These are phyloP conservation scores for Strigomonas culicis DNA, from an alignment of 208 protist genomes.

Conservation along the genomic window DNA sequence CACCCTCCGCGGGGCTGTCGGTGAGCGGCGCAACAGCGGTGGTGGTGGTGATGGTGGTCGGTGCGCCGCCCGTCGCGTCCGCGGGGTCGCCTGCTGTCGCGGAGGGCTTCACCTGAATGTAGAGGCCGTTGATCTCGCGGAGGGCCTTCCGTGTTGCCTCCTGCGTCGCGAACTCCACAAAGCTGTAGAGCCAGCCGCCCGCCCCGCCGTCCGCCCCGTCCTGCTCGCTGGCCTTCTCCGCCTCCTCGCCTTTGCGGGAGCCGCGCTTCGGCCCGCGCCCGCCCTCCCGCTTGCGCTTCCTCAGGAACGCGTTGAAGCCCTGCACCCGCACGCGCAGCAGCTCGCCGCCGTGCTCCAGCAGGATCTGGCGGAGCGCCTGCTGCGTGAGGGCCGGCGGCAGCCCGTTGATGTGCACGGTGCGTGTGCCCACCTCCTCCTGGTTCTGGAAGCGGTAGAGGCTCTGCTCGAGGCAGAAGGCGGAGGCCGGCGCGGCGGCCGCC, in stretches of 20 bases:
- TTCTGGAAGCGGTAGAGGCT: background rate
- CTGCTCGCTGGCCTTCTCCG: too few species aligned
- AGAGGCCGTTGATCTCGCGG: conserved; percentile 33
- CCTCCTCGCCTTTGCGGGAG: too few species aligned
- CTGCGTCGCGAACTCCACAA: conserved; percentile 46
- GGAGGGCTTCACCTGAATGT: conserved; percentile 36
- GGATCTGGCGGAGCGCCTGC: conserved; percentile 36
- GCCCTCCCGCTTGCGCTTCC: too few species aligned
- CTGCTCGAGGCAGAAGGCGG: too few species aligned
- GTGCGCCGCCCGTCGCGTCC: background rate
- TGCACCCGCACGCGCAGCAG: too few species aligned
- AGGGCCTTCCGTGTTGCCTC: conserved; percentile 32
- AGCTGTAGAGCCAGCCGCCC: conserved; percentile 64
- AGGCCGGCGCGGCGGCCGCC: background rate
- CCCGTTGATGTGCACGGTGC: conserved; percentile 54
- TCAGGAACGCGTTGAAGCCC: too few species aligned
- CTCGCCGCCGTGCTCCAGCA: conserved; percentile 48
- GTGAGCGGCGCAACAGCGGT: too few species aligned
- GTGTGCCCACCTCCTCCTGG: conserved; percentile 25
- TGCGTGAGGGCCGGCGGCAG: conserved; percentile 47
- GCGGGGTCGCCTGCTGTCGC: background rate
- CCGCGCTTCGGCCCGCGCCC: too few species aligned
- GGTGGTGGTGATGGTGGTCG: too few species aligned
- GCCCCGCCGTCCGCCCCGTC: conserved; percentile 21
- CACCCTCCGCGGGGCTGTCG: too few species aligned